phyloP scores from a whole-genome alignment of 2,329 filamentous ascomycete species.

The Scopulariopsis brevicaulis region DNA sequence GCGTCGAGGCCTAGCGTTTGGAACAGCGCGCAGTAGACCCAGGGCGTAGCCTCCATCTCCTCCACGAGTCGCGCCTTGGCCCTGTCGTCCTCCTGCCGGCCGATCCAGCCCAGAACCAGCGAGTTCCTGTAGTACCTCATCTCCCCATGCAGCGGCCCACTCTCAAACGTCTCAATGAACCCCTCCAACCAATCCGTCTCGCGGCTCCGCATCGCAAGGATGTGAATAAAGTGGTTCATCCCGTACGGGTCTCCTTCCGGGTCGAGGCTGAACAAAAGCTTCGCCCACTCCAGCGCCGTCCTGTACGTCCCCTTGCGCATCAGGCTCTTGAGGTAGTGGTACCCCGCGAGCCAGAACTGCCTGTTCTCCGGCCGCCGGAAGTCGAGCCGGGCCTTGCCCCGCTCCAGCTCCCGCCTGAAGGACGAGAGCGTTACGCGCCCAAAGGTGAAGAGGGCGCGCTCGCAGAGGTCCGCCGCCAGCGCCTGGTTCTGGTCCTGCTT shows the following conservation, averaged over 20 bases:
- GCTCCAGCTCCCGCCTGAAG: constrained; percentile 64
- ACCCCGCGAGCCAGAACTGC: constrained; percentile 83
- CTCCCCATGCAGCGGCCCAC: constrained; percentile 24
- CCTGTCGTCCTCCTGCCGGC: constrained; percentile 53
- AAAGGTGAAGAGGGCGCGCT: constrained; percentile 85
- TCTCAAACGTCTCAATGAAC: constrained; percentile 39
- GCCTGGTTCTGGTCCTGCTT: constrained; percentile 86
- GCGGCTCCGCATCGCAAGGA: constrained; percentile 70
- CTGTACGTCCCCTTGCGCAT: constrained; percentile 87
- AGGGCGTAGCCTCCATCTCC: constrained; percentile 67
- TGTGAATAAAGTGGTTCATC: constrained; percentile 69
- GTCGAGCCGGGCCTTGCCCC: constrained; percentile 70
- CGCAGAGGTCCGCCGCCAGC: constrained; percentile 74
- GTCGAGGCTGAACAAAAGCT: constrained; percentile 67
- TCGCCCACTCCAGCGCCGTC: constrained; percentile 89
- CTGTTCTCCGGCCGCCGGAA: constrained; percentile 79
- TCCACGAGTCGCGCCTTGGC: constrained; percentile 53
- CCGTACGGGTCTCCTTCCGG: constrained; percentile 67
- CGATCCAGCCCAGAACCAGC: constrained; percentile 62
- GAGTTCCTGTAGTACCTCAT: constrained; percentile 65
- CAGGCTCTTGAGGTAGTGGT: constrained; percentile 78
- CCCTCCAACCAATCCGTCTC: constrained; percentile 68
- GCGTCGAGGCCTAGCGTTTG: constrained; percentile 68
- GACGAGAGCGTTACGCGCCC: constrained; percentile 78
- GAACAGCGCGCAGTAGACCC: constrained; percentile 73